A percentile compares a stretch with the other conserved stretches of the same genome.
These are phyloP conservation scores for Dysphania ambrosioides DNA, from an alignment of 148 eudicot species.

Conservation along the genomic window DNA sequence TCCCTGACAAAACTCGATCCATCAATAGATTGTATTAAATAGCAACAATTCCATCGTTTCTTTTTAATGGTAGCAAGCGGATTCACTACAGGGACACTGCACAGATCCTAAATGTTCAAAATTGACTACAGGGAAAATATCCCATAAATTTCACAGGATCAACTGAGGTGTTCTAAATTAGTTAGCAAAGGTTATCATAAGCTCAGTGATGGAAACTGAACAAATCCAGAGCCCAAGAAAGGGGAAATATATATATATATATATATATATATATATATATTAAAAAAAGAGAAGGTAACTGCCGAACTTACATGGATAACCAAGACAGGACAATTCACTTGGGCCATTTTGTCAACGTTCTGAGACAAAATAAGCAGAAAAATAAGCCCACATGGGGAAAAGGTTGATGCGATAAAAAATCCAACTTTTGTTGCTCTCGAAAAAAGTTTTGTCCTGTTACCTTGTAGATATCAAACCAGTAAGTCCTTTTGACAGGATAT, in stretches of 20 bases:
- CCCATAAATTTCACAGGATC: too few relatives aligned
- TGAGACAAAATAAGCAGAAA: conserved; percentile 32
- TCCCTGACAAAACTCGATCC: conserved; percentile 42
- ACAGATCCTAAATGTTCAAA: background rate
- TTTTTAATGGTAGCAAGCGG: background rate
- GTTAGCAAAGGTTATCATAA: background rate
- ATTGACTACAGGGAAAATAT: too few relatives aligned
- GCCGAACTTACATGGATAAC: conserved; percentile 73
- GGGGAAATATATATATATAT: background rate
- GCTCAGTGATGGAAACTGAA: background rate
- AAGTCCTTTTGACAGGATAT: conserved; percentile 78
- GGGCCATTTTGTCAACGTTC: conserved; percentile 83
- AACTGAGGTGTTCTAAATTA: background rate
- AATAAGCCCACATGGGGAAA: conserved; percentile 3
- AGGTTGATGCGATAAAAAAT: background rate
- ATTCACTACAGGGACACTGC: background rate
- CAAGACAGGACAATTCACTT: conserved; percentile 76
- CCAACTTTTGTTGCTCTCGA: too few relatives aligned
- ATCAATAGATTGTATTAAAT: background rate
- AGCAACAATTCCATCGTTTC: background rate
- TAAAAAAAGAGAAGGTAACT: too few relatives aligned
- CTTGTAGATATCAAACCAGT: conserved; percentile 95
- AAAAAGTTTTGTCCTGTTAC: too few relatives aligned
- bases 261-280: too few relatives aligned
- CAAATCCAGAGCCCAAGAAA: background rate